Base-by-base conservation (phyloP, 768 basidiomycete genomes). In the Boletus tomentosulus region DNA sequence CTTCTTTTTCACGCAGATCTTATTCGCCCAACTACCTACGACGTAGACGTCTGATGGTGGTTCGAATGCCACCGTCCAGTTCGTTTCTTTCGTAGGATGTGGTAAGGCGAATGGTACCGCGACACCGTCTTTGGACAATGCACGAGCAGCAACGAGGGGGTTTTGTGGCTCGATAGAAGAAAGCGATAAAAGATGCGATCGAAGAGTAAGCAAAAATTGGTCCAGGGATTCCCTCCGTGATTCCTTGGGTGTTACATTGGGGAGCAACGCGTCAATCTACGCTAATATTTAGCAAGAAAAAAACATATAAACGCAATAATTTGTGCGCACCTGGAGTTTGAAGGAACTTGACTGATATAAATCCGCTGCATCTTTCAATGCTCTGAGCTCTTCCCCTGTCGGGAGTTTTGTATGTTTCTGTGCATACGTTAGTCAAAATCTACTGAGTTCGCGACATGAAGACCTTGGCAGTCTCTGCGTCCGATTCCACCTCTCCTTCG, bases 31-130 rank as follows among this genome's bases (percentile, higher is more conserved):
- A 59, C 90, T 92, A 12, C 95, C 94, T 1, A 86, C 84, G 3
- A 98, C 70, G 6, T 82, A 75, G 19, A 96, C 81, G 53, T 92
- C 89, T 25, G 73, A 76, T 1, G 94, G 95, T 42, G 76, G 79
- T 58, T 88, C 83, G 62, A 89, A 97, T 0, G 83, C 78, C 22
- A 97, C 85, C 48, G 84, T 92, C 93, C 93, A 97, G 52, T 94
- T 92, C 0, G 85, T 84, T 34, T 90, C 88, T 65, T 87, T 81
- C 0, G 83, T 77, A 0, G 90, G 91, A 24, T 81, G 72, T 0
- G 92, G 92, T 1, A 78, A 62, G 1, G 83, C 78, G 63, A 86
- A 90, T 0, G 89, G 86, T 0, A 92, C 80, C 3, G 82, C 74
- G 10, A 90, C 68, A 6, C 78, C 77, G 43, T 77, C 76, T 54